A percentile compares a stretch with the other conserved stretches of the same genome.
phyloP scores from a whole-genome alignment of 768 basidiomycete species.

The Leucocoprinus birnbaumii region DNA sequence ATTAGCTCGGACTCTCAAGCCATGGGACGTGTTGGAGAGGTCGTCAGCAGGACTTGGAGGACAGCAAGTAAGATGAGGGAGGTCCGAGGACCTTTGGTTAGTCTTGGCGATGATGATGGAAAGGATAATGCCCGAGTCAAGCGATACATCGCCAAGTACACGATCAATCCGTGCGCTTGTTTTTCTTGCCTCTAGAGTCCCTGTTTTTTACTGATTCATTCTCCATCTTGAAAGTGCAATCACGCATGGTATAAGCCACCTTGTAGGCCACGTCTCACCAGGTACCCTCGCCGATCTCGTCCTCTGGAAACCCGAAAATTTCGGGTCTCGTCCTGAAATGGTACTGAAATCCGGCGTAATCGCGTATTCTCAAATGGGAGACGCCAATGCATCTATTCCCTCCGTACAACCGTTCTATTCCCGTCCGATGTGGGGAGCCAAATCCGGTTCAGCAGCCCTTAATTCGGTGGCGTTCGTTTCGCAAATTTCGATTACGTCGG shows the following conservation, averaged over 20 bases:
- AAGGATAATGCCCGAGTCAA: slow-evolving; percentile 90
- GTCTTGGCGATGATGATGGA: slow-evolving; percentile 66
- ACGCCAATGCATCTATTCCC: slow-evolving; percentile 95
- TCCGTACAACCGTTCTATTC: slow-evolving; percentile 88
- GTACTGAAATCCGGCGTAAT: slow-evolving; percentile 95
- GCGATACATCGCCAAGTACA: slow-evolving; percentile 94
- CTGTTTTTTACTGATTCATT: slow-evolving; percentile 1
- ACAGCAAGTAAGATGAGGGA: slow-evolving; percentile 95
- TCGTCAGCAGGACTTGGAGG: slow-evolving; percentile 89
- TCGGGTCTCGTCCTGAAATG: slow-evolving; percentile 91
- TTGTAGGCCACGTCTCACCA: slow-evolving; percentile 80
- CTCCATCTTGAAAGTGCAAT: slow-evolving; percentile 61
- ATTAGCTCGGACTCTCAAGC: slow-evolving; percentile 97
- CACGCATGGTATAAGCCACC: slow-evolving; percentile 86
- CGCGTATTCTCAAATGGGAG: slow-evolving; percentile 92
- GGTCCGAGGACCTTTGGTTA: slow-evolving; percentile 66
- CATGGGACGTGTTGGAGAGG: slow-evolving; percentile 98
- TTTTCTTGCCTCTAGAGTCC: not conserved
- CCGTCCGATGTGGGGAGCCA: slow-evolving; percentile 92
- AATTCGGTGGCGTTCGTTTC: slow-evolving; percentile 91
- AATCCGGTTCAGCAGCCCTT: slow-evolving; percentile 73
- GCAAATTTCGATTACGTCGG: slow-evolving; percentile 33
- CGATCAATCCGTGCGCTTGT: slow-evolving; percentile 85
- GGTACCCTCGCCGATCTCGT: slow-evolving; percentile 93
- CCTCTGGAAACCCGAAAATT: slow-evolving; percentile 92